Base-by-base conservation (phyloP, 129 eudicot genomes). In the Kitagawia praeruptora region DNA sequence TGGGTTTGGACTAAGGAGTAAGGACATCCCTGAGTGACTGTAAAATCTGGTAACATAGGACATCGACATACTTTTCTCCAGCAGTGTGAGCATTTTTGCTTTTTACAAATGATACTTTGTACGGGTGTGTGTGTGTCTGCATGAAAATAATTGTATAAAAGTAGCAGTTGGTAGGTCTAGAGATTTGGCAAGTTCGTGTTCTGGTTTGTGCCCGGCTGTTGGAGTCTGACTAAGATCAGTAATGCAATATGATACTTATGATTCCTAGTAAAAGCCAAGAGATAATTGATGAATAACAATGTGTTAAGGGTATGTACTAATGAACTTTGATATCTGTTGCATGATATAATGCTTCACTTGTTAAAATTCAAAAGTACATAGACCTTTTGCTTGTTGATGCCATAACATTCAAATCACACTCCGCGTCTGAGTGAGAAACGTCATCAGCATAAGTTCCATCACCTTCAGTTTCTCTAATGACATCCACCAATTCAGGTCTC, bases 371-470 rank as follows among this genome's bases (percentile, higher is more conserved):
- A 8, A 44, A 44, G 47, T 44, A 8, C 0, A 1, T 8, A 44
- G 15, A 90, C 96, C 96, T 90, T 82, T 82, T 75, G 81, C 79
- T 83, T 28, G 64, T 77, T 21, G 92, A 86, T 64, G 85, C 87
- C 47, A 44, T 44, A 25, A 27, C 80, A 42, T 45, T 58, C 0
- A 78, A 6, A 48, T 86, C 84, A 78, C 79, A 56, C 74, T 86
- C 89, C 61, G 70, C 92, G 56, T 86, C 90, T 10, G 61, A 75
- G 45, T 90, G 92, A 54, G 81, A 87, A 23, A 54, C 39, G 64
- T 70, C 87, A 7, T 85, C 90, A 77, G 81, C 83, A 81, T 80
- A 81, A 15, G 76, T 41, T 42, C 45, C 90, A 78, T 28, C 85
- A 80, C 79, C 84, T 64, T 85, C 86, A 76, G 66, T 74, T 75